A percentile compares a stretch with the other conserved stretches of the same genome.
These are phyloP conservation scores for Fraxinus floribunda DNA, from an alignment of 305 asterid genomes.

Conservation along the genomic window DNA sequence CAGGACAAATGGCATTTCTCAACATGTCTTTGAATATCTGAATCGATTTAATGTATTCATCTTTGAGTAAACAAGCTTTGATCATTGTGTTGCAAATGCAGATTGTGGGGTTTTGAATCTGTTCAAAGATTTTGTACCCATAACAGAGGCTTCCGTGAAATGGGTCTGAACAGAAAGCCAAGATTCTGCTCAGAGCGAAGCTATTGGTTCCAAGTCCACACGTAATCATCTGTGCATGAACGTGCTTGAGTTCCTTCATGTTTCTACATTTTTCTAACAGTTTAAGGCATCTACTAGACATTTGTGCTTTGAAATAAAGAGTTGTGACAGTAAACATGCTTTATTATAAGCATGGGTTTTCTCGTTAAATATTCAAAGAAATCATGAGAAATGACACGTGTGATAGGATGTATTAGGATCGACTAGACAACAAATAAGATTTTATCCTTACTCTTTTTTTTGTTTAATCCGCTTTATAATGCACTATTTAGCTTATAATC, in stretches of 20 bases:
- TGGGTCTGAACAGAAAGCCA: constrained; percentile 68
- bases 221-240: constrained; percentile 49
- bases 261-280: constrained; percentile 39
- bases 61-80: constrained; percentile 50
- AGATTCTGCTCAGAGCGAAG: constrained; percentile 66
- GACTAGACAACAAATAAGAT: too few relatives aligned
- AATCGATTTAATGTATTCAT: constrained; percentile 31
- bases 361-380: too few relatives aligned
- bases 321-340: background rate
- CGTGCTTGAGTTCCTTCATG: constrained; percentile 38
- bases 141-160: constrained; percentile 36
- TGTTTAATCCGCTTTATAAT: too few relatives aligned
- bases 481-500: too few relatives aligned
- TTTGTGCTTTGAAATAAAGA: background rate
- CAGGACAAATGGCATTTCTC: constrained; percentile 48
- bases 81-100: constrained; percentile 71
- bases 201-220: constrained; percentile 48
- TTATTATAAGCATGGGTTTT: too few relatives aligned
- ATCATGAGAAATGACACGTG: too few relatives aligned
- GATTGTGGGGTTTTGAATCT: constrained; percentile 52
- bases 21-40: constrained; percentile 42
- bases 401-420: too few relatives aligned
- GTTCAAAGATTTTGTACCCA: constrained; percentile 44
- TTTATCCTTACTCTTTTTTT: too few relatives aligned
- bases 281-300: constrained; percentile 39